These are phyloP conservation scores for Thuidium tamariscinum DNA, from an alignment of 225 moss, liverwort and hornwort species.

Conservation along the genomic window DNA sequence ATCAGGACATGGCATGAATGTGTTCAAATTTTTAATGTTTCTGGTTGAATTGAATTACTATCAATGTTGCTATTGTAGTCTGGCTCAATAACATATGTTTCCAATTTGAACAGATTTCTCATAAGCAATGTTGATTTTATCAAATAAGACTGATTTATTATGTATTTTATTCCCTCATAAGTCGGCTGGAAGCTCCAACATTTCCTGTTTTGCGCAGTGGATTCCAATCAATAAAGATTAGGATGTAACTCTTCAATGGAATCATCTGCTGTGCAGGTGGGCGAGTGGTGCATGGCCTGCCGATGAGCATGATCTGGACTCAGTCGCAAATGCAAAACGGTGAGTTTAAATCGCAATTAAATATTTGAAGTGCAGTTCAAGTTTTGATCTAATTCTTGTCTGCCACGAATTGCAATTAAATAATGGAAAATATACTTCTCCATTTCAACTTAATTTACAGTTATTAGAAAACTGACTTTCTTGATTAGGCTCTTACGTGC, in stretches of 20 bases:
- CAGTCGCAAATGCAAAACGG: conserved; percentile 10
- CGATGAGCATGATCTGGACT: neutral
- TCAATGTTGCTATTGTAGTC: neutral
- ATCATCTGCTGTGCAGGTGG: conserved; percentile 10
- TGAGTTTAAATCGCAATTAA: neutral
- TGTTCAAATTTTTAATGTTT: neutral
- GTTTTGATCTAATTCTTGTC: neutral
- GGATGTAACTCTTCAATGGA: neutral
- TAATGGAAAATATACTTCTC: neutral
- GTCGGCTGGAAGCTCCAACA: neutral
- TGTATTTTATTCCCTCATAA: neutral
- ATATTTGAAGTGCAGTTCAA: neutral
- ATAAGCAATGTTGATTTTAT: neutral
- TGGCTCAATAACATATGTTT: no score
- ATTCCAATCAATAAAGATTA: neutral
- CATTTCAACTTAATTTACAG: neutral
- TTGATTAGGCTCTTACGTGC: neutral
- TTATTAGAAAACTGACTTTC: neutral
- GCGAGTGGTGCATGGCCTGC: neutral
- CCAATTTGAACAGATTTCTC: neutral
- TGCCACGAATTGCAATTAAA: neutral
- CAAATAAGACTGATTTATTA: neutral
- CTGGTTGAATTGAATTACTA: neutral
- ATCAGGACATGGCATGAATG: neutral
- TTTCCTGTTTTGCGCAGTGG: neutral